A percentile compares a stretch with the other conserved stretches of the same genome.
Conservation (phyloP, 2,329 filamentous ascomycete genomes). For the Fusarium staphyleae region DNA sequence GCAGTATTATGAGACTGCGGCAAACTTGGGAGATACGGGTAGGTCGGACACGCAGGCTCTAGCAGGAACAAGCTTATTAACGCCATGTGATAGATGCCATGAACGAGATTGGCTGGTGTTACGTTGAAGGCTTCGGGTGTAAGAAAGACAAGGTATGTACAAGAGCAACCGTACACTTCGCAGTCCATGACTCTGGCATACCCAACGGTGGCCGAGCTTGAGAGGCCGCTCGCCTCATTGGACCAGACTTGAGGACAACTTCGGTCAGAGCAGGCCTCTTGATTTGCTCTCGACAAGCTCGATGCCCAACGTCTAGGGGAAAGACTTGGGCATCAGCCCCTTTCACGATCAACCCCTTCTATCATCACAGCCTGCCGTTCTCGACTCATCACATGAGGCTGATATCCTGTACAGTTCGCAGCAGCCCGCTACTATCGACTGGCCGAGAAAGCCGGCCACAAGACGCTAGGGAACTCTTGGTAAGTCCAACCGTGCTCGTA, state of each 20-base stretch:
- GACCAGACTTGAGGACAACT: background rate
- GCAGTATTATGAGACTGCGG: constrained; percentile 96
- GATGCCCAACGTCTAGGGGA: constrained; percentile 23
- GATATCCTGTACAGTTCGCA: constrained; percentile 65
- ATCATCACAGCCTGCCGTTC: constrained; percentile 8
- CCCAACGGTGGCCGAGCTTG: background rate
- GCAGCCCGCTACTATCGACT: constrained; percentile 91
- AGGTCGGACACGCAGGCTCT: constrained; percentile 40
- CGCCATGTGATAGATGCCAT: constrained; percentile 74
- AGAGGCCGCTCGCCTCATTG: background rate
- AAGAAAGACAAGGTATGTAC: constrained; percentile 95
- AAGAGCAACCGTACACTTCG: constrained; percentile 14
- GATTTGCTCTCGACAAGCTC: constrained; percentile 20
- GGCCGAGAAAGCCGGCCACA: constrained; percentile 87
- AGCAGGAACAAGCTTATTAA: constrained; percentile 12
- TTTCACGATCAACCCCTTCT: constrained; percentile 21
- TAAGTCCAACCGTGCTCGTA: constrained; percentile 60
- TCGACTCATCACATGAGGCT: constrained; percentile 56
- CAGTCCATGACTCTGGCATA: constrained; percentile 1
- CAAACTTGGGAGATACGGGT: constrained; percentile 91
- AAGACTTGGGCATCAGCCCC: constrained; percentile 19
- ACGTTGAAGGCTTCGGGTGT: constrained; percentile 93
- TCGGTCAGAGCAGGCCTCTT: constrained; percentile 25
- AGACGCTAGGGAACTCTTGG: constrained; percentile 94
- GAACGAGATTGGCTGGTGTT: constrained; percentile 97